Evolutionary conservation across 257 asterid species (phyloP).

Genomic region (Jacaranda mimosifolia): DNA sequence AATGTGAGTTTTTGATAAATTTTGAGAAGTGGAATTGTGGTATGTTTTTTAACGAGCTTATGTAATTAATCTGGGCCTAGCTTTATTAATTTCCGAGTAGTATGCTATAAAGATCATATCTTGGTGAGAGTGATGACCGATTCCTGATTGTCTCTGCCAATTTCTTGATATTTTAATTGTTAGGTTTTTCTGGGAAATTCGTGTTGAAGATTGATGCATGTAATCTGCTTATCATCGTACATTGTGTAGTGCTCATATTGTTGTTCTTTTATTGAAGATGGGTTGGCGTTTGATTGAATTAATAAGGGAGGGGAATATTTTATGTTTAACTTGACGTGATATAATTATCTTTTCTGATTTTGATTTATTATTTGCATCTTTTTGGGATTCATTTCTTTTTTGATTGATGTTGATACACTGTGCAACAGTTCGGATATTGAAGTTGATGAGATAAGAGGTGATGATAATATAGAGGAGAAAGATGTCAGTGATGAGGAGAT

Average conservation of each 20-base stretch:
- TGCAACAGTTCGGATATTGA: constrained; percentile 50
- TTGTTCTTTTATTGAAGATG: constrained; percentile 2
- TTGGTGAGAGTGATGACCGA: background rate
- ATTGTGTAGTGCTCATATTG: background rate
- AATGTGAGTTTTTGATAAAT: background rate
- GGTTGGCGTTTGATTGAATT: constrained; percentile 16
- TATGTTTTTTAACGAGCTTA: background rate
- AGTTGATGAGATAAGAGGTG: constrained; percentile 46
- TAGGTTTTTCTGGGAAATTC: constrained; percentile 13
- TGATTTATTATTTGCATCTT: constrained; percentile 4
- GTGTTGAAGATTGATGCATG: background rate
- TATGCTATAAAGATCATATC: constrained; percentile 13
- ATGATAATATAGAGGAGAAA: constrained; percentile 45
- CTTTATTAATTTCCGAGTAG: background rate
- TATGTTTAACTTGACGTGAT: background rate
- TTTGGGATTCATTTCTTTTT: background rate
- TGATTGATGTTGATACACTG: constrained; percentile 13
- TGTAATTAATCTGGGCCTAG: background rate
- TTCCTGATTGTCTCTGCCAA: background rate
- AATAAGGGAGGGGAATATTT: background rate
- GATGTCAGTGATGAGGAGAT: constrained; percentile 62
- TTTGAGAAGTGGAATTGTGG: background rate
- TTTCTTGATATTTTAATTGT: background rate
- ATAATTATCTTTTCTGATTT: background rate
- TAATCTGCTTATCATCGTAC: background rate